Conservation (phyloP, 331 rosid species). For the Arachis monticola region DNA sequence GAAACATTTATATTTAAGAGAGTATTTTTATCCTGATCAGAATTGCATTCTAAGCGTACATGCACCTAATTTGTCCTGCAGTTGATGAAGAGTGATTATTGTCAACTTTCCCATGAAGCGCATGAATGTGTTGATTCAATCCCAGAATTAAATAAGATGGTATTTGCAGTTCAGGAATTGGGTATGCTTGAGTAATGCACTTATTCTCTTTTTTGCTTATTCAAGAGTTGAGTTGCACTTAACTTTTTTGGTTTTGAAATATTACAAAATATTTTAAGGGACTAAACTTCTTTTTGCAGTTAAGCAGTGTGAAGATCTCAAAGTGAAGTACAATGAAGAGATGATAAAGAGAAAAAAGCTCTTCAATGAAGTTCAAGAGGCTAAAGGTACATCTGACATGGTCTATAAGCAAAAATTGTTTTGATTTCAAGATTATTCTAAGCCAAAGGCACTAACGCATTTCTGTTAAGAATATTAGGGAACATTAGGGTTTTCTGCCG, state of each 20-base stretch:
- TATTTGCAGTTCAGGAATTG: constrained; percentile 73
- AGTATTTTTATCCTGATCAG: constrained; percentile 1
- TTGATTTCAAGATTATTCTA: constrained; percentile 11
- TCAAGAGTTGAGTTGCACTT: constrained; percentile 25
- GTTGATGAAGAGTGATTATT: constrained; percentile 74
- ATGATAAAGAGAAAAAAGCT: constrained; percentile 76
- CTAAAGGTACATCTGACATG: constrained; percentile 61
- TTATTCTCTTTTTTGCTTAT: constrained; percentile 20
- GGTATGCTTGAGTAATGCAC: constrained; percentile 55
- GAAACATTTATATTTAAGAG: constrained; percentile 4
- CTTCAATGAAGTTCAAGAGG: constrained; percentile 89
- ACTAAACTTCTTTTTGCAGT: constrained; percentile 55
- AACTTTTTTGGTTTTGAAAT: constrained; percentile 20
- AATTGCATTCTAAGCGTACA: constrained; percentile 11
- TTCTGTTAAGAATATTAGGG: constrained; percentile 51
- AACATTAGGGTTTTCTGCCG: constrained; percentile 94
- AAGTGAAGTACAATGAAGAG: constrained; percentile 79
- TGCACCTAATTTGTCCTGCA: constrained; percentile 48
- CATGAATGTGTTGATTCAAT: constrained; percentile 85
- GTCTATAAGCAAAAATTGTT: not conserved
- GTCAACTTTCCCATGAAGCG: constrained; percentile 68
- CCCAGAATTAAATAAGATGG: constrained; percentile 84
- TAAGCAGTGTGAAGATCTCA: constrained; percentile 84
- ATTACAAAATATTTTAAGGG: constrained; percentile 30
- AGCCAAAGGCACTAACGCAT: constrained; percentile 5